Conservation (phyloP, 441 rosid species). For the Gossypium davidsonii region DNA sequence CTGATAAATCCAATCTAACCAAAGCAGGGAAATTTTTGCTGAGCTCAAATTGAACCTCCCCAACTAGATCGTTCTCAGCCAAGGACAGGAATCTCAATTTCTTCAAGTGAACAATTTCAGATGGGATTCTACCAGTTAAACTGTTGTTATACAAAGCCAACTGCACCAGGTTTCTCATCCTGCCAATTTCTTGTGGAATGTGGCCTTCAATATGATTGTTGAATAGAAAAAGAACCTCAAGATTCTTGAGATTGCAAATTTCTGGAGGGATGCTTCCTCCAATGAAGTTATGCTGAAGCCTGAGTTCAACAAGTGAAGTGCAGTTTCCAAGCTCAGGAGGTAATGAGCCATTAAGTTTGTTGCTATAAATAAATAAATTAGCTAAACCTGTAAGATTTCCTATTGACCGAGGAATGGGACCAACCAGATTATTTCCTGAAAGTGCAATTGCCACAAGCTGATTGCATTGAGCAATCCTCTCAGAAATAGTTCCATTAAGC, state of each 20-base stretch:
- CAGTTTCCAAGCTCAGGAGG: constrained; percentile 37
- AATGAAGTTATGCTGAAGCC: constrained; percentile 30
- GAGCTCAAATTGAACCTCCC: constrained; percentile 28
- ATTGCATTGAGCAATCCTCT: constrained; percentile 23
- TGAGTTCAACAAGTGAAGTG: constrained; percentile 26
- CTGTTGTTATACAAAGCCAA: constrained; percentile 33
- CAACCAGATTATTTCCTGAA: constrained; percentile 28
- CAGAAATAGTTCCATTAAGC: constrained; percentile 36
- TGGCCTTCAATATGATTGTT: constrained; percentile 28
- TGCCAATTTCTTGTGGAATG: constrained; percentile 26
- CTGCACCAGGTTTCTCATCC: constrained; percentile 19
- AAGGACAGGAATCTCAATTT: constrained; percentile 30
- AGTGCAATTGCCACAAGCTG: constrained; percentile 23
- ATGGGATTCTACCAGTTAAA: constrained; percentile 33
- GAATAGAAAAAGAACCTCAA: constrained; percentile 26
- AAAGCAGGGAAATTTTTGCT: constrained; percentile 27
- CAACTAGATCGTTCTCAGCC: constrained; percentile 36
- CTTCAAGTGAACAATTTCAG: constrained; percentile 20
- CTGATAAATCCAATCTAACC: constrained; percentile 26
- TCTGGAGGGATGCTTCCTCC: constrained; percentile 28
- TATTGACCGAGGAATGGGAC: constrained; percentile 26
- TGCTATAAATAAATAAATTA: constrained; percentile 21
- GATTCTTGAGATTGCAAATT: constrained; percentile 22
- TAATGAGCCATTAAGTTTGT: constrained; percentile 24
- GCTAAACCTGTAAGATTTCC: constrained; percentile 24